Evolutionary conservation across 176 grass and related monocot genomes (phyloP), one percentile per base, ranked within the genome.

Genomic region (Oryza punctata): DNA sequence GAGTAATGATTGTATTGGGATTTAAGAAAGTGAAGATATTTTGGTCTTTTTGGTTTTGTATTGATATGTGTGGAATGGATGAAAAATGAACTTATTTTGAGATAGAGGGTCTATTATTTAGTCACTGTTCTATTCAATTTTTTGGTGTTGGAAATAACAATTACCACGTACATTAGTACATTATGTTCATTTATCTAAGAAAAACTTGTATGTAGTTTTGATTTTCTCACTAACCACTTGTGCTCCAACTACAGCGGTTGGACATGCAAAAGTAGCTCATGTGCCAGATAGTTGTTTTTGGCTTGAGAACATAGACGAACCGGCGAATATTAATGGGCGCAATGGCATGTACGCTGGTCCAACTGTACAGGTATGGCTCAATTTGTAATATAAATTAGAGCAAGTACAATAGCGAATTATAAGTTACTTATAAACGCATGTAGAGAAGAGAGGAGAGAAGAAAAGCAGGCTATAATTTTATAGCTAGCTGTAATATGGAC

Each of bases 311-410:
- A 78, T 88, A 79, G 81, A 75, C 69, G 67, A 52, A 26, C 77
- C 72, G 1, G 88, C 82, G 32, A 38, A 67, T 72, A 72, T 90
- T 28, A 7, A 93, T 74, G 90, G 90, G 91, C 91, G 82, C 44
- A 23, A 78, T 60, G 91, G 91, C 41, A 79, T 67, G 29, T 93
- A 90, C 60, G 49, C 78, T 1, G 91, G 88, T 21, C 91, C 91
- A 70, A 29, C 43, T 13, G 52, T 93, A 71, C 88, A 93, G 85
- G 88, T 40, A 40, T 40, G 7, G 38, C 38, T 10, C 1, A 40
- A 40, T 7, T 40, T 40, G 38, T 10, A 40, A 40, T 9, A 40
- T 40, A 7, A 40, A 35, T 6, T 32, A 32, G 32, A 32, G 32
- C 32, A 32, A 32, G 32, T 32, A 32, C 32, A 32, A 32, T 32